A percentile compares a stretch with the other conserved stretches of the same genome.
Conservation (phyloP, 805 yeast genomes). For the Candida endomychidarum region DNA sequence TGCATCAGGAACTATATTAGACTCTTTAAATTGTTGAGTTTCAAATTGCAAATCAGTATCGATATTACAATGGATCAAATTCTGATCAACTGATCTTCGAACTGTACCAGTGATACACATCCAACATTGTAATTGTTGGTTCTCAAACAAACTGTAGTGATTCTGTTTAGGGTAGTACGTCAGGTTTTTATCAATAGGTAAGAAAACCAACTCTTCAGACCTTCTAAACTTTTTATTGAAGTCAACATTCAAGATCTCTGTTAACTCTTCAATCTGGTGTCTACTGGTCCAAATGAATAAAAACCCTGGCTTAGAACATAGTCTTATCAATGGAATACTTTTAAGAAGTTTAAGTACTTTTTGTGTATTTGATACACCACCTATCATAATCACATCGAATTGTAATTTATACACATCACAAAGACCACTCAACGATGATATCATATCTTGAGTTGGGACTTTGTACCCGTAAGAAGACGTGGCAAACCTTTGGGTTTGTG, state of each 20-base stretch:
- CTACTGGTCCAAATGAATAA: conserved; percentile 86
- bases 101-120: conserved; percentile 97
- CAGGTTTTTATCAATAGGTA: conserved; percentile 66
- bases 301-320: conserved; percentile 84
- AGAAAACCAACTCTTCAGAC: conserved; percentile 84
- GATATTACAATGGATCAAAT: conserved; percentile 86
- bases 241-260: conserved; percentile 48
- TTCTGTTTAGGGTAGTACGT: conserved; percentile 63
- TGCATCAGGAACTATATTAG: conserved; percentile 56
- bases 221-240: conserved; percentile 73
- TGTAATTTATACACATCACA: conserved; percentile 53
- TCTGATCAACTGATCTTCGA: conserved; percentile 77
- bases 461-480: conserved; percentile 67
- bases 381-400: conserved; percentile 91
- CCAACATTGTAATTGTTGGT: conserved; percentile 95
- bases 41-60: conserved; percentile 87
- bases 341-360: conserved; percentile 60
- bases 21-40: conserved; percentile 14
- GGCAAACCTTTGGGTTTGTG: conserved; percentile 54
- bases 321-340: conserved; percentile 65
- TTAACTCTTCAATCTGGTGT: conserved; percentile 63
- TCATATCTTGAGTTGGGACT: conserved; percentile 42
- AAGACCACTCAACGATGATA: conserved; percentile 56
- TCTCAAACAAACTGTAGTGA: conserved; percentile 46
- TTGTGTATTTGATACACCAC: conserved; percentile 77